phyloP scores from a whole-genome alignment of 2,329 filamentous ascomycete species.

The Thielaviopsis populi region DNA sequence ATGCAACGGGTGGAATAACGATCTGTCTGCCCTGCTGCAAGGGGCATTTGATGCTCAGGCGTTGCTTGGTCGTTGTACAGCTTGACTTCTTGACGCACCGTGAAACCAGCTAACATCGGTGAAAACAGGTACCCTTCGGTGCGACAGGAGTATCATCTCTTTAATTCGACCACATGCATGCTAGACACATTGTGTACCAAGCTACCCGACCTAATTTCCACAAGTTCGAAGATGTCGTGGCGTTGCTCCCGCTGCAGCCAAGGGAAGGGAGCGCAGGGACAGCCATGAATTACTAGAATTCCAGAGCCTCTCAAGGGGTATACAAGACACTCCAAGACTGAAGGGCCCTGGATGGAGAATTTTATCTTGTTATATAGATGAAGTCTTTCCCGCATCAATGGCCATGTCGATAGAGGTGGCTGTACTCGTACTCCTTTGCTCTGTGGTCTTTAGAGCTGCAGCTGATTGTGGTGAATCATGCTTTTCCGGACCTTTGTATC shows the following conservation, averaged over 20 bases:
- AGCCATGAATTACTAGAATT: neutral
- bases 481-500: neutral
- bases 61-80: neutral
- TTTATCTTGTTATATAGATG: neutral
- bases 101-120: neutral
- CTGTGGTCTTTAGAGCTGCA: neutral
- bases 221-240: neutral
- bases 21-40: neutral
- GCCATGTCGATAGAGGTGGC: neutral
- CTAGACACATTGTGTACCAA: constrained; percentile 2
- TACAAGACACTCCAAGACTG: neutral
- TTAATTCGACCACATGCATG: neutral
- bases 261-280: neutral
- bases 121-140: neutral
- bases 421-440: neutral
- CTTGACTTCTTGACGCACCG: neutral
- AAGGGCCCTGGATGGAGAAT: neutral
- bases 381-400: neutral
- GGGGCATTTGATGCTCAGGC: neutral
- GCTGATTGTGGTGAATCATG: neutral
- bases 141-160: neutral
- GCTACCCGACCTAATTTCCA: constrained; percentile 3
- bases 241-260: neutral
- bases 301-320: neutral
- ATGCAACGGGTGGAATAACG: too few species aligned